Evolutionary conservation across 345 rosid species (phyloP).

Genomic region (Capsella bursapastoris): DNA sequence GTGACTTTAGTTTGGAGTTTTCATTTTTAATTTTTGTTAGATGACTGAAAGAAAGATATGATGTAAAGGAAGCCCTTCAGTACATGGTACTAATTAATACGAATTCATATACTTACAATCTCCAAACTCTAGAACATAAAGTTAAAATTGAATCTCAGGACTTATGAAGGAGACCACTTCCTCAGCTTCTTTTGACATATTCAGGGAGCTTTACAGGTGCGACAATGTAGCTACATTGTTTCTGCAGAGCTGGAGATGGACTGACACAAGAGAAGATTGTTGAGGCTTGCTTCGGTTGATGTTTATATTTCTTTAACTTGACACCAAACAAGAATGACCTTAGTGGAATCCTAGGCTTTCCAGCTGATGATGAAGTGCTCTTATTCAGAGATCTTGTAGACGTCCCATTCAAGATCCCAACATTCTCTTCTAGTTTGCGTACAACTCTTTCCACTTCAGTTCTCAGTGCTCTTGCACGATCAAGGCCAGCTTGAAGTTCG

Average conservation of each 20-base stretch:
- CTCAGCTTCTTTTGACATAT: slow-evolving; percentile 29
- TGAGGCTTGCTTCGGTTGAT: slow-evolving; percentile 36
- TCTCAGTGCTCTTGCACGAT: slow-evolving; percentile 51
- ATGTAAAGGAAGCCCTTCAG: slow-evolving; percentile 34
- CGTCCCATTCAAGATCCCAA: slow-evolving; percentile 37
- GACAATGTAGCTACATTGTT: slow-evolving; percentile 52
- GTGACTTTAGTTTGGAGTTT: slow-evolving; percentile 16
- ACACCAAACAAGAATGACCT: slow-evolving; percentile 87
- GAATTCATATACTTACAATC: slow-evolving; percentile 24
- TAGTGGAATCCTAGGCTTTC: slow-evolving; percentile 65
- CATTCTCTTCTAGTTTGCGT: slow-evolving; percentile 53
- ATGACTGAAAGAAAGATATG: slow-evolving; percentile 22
- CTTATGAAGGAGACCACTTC: slow-evolving; percentile 1
- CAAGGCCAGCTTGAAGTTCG: slow-evolving; percentile 62
- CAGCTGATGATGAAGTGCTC: slow-evolving; percentile 32
- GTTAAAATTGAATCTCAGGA: slow-evolving; percentile 12
- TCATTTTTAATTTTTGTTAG: slow-evolving; percentile 28
- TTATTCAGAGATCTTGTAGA: slow-evolving; percentile 39
- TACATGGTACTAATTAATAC: slow-evolving; percentile 39
- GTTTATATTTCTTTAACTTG: slow-evolving; percentile 67
- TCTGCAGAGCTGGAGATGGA: slow-evolving; percentile 56
- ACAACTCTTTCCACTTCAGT: slow-evolving; percentile 60
- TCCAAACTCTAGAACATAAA: slow-evolving; percentile 22
- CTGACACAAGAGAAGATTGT: slow-evolving; percentile 60
- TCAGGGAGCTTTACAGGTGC: slow-evolving; percentile 34